Evolutionary conservation across 2,329 filamentous ascomycete species (phyloP).

Genomic region (Aspergillus pseudoglaucus): DNA sequence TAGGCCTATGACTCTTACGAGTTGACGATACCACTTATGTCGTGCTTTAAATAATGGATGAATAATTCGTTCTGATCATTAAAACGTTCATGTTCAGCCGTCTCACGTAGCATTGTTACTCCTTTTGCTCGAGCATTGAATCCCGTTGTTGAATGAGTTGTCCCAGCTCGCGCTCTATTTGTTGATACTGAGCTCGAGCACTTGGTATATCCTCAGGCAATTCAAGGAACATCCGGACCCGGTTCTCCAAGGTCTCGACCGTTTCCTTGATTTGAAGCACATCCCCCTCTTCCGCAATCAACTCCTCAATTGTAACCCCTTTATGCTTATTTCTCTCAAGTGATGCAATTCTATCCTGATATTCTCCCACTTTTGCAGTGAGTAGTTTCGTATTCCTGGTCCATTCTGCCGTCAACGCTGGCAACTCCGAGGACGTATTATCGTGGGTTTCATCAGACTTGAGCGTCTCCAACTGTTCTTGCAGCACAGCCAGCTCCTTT

Average conservation of each 20-base stretch:
- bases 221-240: constrained; percentile 61
- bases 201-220: constrained; percentile 64
- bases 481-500: constrained; percentile 40
- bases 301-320: constrained; percentile 41
- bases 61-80: background rate
- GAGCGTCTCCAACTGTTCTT: constrained; percentile 23
- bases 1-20: constrained; percentile 13
- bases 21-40: constrained; percentile 21
- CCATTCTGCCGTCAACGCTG: constrained; percentile 66
- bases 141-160: constrained; percentile 60
- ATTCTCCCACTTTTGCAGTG: constrained; percentile 60
- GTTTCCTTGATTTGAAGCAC: constrained; percentile 55
- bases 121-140: constrained; percentile 64
- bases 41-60: background rate
- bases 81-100: background rate
- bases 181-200: constrained; percentile 65
- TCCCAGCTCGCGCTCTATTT: constrained; percentile 58
- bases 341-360: constrained; percentile 49
- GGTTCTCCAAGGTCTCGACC: constrained; percentile 59
- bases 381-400: constrained; percentile 64
- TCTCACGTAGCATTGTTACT: constrained; percentile 27
- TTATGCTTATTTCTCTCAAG: constrained; percentile 26
- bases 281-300: constrained; percentile 53
- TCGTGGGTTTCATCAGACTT: constrained; percentile 41
- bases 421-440: constrained; percentile 52